Base-by-base conservation (phyloP, 192 early-diverging fungal genomes). In the Jimgerdemannia flammicorona region DNA sequence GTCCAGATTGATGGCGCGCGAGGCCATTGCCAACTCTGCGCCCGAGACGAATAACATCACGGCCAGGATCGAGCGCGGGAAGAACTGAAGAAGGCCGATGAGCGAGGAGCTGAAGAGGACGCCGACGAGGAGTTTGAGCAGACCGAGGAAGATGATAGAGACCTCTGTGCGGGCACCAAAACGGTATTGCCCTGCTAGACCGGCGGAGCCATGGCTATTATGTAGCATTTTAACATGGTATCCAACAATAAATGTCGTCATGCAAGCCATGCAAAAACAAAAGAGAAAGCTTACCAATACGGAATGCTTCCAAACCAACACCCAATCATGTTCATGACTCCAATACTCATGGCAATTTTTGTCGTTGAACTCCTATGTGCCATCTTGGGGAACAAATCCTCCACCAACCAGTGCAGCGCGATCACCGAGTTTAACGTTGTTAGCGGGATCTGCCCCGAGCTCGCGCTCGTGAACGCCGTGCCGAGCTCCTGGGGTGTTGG, bases 151-250 rank as follows among this genome's bases (percentile, higher is more conserved):
- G 66, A 94, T 86, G 74, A 97, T 85, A 44, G 92, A 92, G 42
- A 93, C 85, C 70, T 91, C 93, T 1, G 93, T 87, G 67, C 96
- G 88, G 18, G 96, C 94, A 68, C 96, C 96, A 82, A 97, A 97
- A 7, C 95, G 92, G 79, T 96, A 95, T 83, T 97, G 95, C 4
- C 91, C 96, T n/a, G 95, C 94, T n/a, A 97, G 83, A 29, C 96
- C 96, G 29, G 95, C 96, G 43, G 93, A 93, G 41, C 92, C 90
- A 70, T 93, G 91, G 75, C 80, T 81, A 69, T n/a, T 9, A 19
- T 14, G 42, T 11, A 65, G 41, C 6, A 49, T 63, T 17, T 66
- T 66, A 64, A 81, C 41, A 63, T 4, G 17, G 6, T 64, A 63
- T 17, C 39, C 3, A 79, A 6, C 43, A 49, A 63, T 18, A 69